phyloP scores from a whole-genome alignment of 1,139 yeast genomes.

The Yamadazyma dushanensis region DNA sequence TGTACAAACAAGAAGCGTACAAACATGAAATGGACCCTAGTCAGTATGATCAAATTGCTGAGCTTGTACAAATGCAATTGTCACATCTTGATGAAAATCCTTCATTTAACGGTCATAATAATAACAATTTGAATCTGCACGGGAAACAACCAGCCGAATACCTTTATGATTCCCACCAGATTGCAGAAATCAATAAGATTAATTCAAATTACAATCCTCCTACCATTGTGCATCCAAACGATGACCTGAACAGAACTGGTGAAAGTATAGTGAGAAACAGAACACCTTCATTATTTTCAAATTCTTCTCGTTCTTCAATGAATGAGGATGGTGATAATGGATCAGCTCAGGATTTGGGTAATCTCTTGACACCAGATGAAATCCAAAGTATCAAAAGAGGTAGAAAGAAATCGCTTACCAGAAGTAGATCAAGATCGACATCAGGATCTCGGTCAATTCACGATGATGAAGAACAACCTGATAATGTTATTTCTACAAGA shows the following conservation, averaged over 20 bases:
- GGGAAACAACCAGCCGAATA: neutral
- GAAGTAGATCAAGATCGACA: constrained; percentile 20
- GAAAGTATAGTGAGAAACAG: constrained; percentile 17
- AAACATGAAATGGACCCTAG: constrained; percentile 7
- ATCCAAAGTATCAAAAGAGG: constrained; percentile 33
- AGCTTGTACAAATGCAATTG: constrained; percentile 11
- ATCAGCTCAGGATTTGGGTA: constrained; percentile 6
- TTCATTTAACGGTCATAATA: neutral
- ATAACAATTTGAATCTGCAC: neutral
- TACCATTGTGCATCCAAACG: constrained; percentile 21
- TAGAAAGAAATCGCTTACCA: constrained; percentile 22
- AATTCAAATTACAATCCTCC: constrained; percentile 32
- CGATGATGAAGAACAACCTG: constrained; percentile 17
- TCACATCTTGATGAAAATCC: constrained; percentile 6
- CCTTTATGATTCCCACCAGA: constrained; percentile 18
- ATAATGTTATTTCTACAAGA: constrained; percentile 32
- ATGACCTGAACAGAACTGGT: constrained; percentile 2
- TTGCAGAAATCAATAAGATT: constrained; percentile 19
- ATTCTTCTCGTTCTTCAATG: constrained; percentile 22
- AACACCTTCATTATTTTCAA: constrained; percentile 48
- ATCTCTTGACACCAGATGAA: constrained; percentile 37
- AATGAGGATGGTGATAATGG: constrained; percentile 9
- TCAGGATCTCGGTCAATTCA: constrained; percentile 18
- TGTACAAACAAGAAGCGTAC: neutral
- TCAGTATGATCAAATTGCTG: constrained; percentile 13